Evolutionary conservation across 2,329 filamentous ascomycete genomes (phyloP), one percentile per base, ranked within the genome.

Genomic region (Colletotrichum lupini): DNA sequence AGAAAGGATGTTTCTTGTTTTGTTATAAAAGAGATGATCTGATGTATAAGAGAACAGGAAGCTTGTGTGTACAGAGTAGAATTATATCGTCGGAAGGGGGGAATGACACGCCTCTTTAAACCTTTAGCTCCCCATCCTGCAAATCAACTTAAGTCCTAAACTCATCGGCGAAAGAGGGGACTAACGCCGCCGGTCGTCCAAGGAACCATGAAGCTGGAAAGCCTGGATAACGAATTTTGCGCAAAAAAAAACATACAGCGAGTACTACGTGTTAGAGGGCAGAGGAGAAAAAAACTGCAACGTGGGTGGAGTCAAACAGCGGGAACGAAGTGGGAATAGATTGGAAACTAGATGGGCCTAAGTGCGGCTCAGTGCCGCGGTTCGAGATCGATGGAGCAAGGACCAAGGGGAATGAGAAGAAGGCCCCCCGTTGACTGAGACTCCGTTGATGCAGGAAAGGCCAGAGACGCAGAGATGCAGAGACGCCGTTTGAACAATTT

Each of bases 131-230:
- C 56, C 56, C 67, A 66, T 73, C 71, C 3, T 7, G 26, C 56
- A 22, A 56, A 57, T 12, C 53, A 42, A 24, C 24, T 73, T 73
- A 66, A 73, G 46, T 73, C 71, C 71, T 73, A 73, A 70, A 55
- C 14, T 28, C 37, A 26, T 73, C 71, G 71, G 71, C 71, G 71
- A 71, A 70, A 62, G 28, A 55, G 24, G 62, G 56, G 22, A 57
- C 60, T 73, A 73, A 73, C 71, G 71, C 71, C 71, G 69, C 8
- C 64, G 52, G 28, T 42, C 67, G 61, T 42, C 60, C 71, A 65
- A 70, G 60, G 55, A 70, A 73, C 55, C 42, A 22, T 35, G 37
- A 71, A 58, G 53, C 58, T 57, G 60, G 35, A 73, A 32, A 26
- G 42, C 24, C 58, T 57, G 60, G 35, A 73, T 32, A 26, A 49